Percentiles rank a stretch among this genome's conserved stretches.
phyloP scores from a whole-genome alignment of 1,284 basidiomycete genomes.

The Cryptococcus depauperatus region DNA sequence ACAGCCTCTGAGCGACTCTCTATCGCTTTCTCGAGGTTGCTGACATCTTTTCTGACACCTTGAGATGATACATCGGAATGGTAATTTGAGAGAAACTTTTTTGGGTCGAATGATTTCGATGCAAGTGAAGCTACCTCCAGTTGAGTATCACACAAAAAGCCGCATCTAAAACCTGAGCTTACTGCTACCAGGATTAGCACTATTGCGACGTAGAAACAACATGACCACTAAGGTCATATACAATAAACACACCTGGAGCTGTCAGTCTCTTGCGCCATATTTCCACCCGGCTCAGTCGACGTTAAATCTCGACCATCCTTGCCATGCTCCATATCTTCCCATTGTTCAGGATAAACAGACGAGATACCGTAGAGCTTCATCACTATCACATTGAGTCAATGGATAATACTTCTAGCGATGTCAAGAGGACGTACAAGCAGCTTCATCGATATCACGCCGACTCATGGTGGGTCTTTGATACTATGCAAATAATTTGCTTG shows the following conservation, averaged over 20 bases:
- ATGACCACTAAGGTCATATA: no score
- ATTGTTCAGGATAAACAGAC: constrained; percentile 37
- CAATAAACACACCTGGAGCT: no score
- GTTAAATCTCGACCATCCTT: constrained; percentile 39
- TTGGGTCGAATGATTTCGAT: constrained; percentile 94
- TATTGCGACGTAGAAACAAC: no score
- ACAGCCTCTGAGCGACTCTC: constrained; percentile 88
- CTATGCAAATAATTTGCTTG: no score
- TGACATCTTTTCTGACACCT: constrained; percentile 70
- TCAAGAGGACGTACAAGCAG: constrained; percentile 19
- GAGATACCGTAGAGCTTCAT: constrained; percentile 45
- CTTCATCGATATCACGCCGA: constrained; percentile 33
- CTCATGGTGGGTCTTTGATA: constrained; percentile 21
- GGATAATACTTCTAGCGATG: neutral
- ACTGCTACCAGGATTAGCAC: no score
- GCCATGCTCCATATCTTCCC: constrained; percentile 45
- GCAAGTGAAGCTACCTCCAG: constrained; percentile 71
- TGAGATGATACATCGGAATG: constrained; percentile 96
- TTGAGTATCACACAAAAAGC: no score
- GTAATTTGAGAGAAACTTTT: constrained; percentile 79
- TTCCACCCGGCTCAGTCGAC: no score
- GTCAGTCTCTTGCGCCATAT: no score
- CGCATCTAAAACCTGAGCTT: no score
- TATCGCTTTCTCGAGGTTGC: constrained; percentile 63
- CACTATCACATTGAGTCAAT: constrained; percentile 16